Conservation (phyloP, 257 asterid genomes). For the Nicotiana undulata region DNA sequence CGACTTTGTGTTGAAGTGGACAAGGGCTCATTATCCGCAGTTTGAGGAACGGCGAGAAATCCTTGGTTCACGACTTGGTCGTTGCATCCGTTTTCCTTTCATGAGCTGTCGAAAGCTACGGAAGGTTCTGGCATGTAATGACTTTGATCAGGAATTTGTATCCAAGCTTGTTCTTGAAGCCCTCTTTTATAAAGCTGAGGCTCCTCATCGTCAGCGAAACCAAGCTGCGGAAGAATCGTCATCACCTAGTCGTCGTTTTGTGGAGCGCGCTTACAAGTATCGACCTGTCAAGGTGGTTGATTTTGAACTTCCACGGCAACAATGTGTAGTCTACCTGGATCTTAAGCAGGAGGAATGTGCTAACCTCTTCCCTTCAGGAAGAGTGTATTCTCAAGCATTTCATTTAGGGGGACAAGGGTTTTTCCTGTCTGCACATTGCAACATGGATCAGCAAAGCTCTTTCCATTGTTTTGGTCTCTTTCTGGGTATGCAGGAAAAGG, state of each 20-base stretch:
- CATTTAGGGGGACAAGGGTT: constrained; percentile 94
- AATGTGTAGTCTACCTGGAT: constrained; percentile 82
- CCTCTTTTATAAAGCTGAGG: constrained; percentile 73
- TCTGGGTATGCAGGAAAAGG: constrained; percentile 93
- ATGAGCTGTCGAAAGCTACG: constrained; percentile 75
- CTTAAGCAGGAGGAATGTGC: constrained; percentile 76
- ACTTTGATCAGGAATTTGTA: constrained; percentile 62
- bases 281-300: constrained; percentile 81
- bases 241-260: constrained; percentile 45
- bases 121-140: constrained; percentile 64
- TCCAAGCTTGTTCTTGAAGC: constrained; percentile 71
- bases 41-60: constrained; percentile 64
- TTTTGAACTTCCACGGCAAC: constrained; percentile 77
- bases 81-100: constrained; percentile 73
- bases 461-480: constrained; percentile 86
- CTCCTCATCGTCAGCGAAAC: constrained; percentile 70
- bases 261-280: constrained; percentile 81
- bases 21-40: constrained; percentile 49
- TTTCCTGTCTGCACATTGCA: constrained; percentile 87
- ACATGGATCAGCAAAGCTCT: constrained; percentile 88
- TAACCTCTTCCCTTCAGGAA: constrained; percentile 64
- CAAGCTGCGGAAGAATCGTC: constrained; percentile 54
- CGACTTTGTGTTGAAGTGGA: constrained; percentile 79
- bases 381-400: constrained; percentile 87
- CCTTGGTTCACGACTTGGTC: constrained; percentile 55